These are phyloP conservation scores for Suillus occidentalis DNA, from an alignment of 768 basidiomycete genomes.

Conservation along the genomic window DNA sequence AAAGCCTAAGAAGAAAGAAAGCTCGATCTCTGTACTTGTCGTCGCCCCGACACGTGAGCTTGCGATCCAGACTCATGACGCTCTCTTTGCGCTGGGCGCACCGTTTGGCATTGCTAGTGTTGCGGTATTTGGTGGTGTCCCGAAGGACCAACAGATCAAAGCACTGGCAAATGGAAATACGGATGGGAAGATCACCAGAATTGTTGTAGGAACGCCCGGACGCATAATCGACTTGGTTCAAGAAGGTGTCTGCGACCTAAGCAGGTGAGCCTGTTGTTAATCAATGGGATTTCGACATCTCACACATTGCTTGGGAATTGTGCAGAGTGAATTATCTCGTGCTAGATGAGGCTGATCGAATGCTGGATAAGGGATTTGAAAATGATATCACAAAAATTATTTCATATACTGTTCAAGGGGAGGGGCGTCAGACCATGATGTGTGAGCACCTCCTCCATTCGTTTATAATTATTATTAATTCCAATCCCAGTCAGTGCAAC, in stretches of 20 bases:
- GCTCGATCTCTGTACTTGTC: constrained; percentile 66
- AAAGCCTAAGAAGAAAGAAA: constrained; percentile 31
- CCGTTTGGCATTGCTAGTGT: constrained; percentile 77
- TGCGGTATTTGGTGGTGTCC: constrained; percentile 93
- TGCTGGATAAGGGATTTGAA: constrained; percentile 98
- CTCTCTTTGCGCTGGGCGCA: constrained; percentile 70
- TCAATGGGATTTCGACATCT: background rate
- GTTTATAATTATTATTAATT: background rate
- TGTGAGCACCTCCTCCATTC: constrained; percentile 52
- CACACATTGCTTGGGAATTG: constrained; percentile 6
- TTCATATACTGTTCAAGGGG: constrained; percentile 60
- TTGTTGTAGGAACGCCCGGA: constrained; percentile 96
- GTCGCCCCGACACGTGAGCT: constrained; percentile 96
- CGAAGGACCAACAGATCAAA: constrained; percentile 79
- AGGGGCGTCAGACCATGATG: constrained; percentile 90
- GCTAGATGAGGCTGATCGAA: constrained; percentile 95
- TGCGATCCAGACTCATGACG: constrained; percentile 92
- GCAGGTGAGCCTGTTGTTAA: constrained; percentile 47
- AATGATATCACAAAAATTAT: constrained; percentile 96
- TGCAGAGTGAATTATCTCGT: constrained; percentile 85
- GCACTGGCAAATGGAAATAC: constrained; percentile 58
- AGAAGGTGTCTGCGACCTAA: constrained; percentile 82
- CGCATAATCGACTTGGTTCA: constrained; percentile 89
- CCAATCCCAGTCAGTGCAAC: constrained; percentile 82
- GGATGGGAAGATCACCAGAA: constrained; percentile 55